Evolutionary conservation across 2,329 filamentous ascomycete species (phyloP), one percentile per base, ranked within the genome.

Genomic region (Apiospora malaysiana): DNA sequence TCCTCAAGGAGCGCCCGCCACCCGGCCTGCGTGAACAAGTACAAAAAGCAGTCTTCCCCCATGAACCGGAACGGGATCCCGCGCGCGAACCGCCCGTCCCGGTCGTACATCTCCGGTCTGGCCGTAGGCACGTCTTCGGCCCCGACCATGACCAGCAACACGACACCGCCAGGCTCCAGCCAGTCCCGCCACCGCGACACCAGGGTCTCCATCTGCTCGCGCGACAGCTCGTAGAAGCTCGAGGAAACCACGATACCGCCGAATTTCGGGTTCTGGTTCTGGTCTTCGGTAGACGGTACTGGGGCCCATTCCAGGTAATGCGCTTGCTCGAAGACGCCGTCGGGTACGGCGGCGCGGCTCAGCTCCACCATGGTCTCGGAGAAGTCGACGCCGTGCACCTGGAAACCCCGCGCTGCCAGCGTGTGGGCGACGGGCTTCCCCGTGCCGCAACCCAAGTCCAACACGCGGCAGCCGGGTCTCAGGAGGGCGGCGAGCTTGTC

Each of bases 41-140:
- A 47, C 2, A 45, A 27, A 4, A 67, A 47, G 12, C 42, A 45
- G 66, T 67, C 66, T 1, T 45, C 42, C 5, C 66, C 66, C 66
- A 67, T 67, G 42, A 67, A 67, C 23, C 66, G 66, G n/a, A 47
- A 67, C 37, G 66, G 66, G 16, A 67, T 47, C 25, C 40, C 66
- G 4, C 40, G 66, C 40, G 66, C 66, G 40, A 67, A 67, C 42
- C 21, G 66, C 3, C 66, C 66, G 14, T 67, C 66, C 25, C 14
- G 1, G 66, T 67, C 66, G 23, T 67, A 67, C 66, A 67, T 25
- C 5, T 27, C 66, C 42, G 21, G 4, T 8, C 16, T 25, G 23
- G 40, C 37, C 2, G 23, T 6, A 14, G 66, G 66, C 12, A 67
- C 16, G 16, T 67, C 66, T 23, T 67, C 66, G 66, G 66, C 66